Base-by-base conservation (phyloP, 345 rosid genomes). In the Laguncularia racemosa region DNA sequence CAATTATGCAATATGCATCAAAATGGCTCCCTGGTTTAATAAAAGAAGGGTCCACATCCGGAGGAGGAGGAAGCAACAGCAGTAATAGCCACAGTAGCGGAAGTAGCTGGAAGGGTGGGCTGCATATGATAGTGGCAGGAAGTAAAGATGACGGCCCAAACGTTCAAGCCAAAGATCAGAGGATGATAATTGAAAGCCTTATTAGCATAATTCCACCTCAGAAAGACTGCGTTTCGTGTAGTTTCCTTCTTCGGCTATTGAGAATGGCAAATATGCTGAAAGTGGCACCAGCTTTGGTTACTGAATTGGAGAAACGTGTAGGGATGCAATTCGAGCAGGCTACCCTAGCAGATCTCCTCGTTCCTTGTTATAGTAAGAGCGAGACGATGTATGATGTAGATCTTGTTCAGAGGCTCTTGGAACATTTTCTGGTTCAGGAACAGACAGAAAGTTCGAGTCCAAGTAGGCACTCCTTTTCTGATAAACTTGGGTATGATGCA, bases 311-410 rank as follows among this genome's bases (percentile, higher is more conserved):
- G 77, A 89, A 93, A 65, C 83, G 96, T 0, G 97, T 89, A 0
- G 99, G 99, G 15, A 89, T 93, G 99, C 99, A 85, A 59, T 85
- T 93, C 20, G 99, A 93, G 50, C 99, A 93, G 66, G 97, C 96
- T 6, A 82, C 91, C 6, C 57, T 89, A 46, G 83, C 85, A 1
- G 99, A 93, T 75, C 95, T 93, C 61, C 69, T 93, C 43, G 81
- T 93, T 49, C 96, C 97, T 18, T 66, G 78, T 48, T 85, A 73
- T 20, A 81, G 45, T 45, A 93, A 83, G 67, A 76, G 69, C 2
- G 97, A 82, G 55, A 89, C 96, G 9, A 46, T 76, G 73, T 89
- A 83, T 10, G 97, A 93, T 63, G 96, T 93, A 18, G 99, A 89
- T 74, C 96, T 93, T 52, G 82, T 85, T 57, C 99, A 93, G 73